Conservation (phyloP, 1,284 basidiomycete genomes). For the Trichosporon sp. region DNA sequence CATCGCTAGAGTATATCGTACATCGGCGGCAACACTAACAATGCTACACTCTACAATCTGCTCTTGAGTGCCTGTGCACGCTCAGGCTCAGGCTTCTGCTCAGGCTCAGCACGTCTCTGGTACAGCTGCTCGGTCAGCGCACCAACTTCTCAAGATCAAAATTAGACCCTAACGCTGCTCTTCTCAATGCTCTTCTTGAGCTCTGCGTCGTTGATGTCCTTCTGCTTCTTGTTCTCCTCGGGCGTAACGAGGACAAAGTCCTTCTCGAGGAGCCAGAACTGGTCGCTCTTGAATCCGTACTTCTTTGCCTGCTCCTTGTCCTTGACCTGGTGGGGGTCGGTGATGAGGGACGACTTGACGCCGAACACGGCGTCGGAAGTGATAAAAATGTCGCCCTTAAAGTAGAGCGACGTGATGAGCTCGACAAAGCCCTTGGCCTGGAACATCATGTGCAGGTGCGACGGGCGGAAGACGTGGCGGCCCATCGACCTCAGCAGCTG, state of each 20-base stretch:
- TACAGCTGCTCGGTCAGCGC: no score
- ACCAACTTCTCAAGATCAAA: no score
- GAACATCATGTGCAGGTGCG: constrained; percentile 70
- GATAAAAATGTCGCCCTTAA: constrained; percentile 56
- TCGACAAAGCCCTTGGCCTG: constrained; percentile 62
- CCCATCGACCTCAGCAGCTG: constrained; percentile 57
- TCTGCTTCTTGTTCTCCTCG: constrained; percentile 13
- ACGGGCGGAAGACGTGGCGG: constrained; percentile 71
- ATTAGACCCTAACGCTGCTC: constrained; percentile 2
- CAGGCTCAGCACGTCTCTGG: no score
- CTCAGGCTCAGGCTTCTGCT: no score
- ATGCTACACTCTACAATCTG: not conserved
- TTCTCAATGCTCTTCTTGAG: constrained; percentile 14
- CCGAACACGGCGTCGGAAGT: constrained; percentile 25
- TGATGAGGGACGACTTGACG: constrained; percentile 20
- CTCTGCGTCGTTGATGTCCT: constrained; percentile 12
- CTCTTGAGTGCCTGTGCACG: not conserved
- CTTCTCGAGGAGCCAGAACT: constrained; percentile 13
- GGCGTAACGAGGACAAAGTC: constrained; percentile 24
- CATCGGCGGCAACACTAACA: no score
- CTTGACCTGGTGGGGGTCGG: constrained; percentile 14
- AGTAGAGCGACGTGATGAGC: constrained; percentile 68
- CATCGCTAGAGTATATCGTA: not conserved
- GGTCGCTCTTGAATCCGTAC: constrained; percentile 18
- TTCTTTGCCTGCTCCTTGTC: constrained; percentile 18